Evolutionary conservation across 2,329 filamentous ascomycete species (phyloP).

Genomic region (Colletotrichum spinosum): DNA sequence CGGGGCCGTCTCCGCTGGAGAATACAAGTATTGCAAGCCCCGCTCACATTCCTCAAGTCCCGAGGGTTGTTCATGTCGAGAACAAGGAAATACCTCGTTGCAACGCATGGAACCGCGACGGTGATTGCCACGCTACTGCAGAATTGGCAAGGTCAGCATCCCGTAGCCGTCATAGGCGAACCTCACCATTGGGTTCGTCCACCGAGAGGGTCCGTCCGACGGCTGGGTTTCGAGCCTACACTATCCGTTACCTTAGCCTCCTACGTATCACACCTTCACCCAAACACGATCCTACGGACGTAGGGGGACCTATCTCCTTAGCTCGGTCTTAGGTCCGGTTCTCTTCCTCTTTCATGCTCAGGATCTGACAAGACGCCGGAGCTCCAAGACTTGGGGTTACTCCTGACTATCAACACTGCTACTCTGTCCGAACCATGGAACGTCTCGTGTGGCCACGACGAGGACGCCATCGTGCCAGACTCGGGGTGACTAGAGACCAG

Average conservation of each 20-base stretch:
- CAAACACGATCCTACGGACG: slow-evolving; percentile 13
- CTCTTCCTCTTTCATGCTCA: slow-evolving; percentile 19
- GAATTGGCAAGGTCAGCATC: slow-evolving; percentile 20
- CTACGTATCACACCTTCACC: not conserved
- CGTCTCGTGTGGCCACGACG: not conserved
- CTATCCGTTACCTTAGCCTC: too few relatives aligned
- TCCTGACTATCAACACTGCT: not conserved
- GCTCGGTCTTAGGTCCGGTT: slow-evolving; percentile 19
- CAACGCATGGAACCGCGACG: not conserved
- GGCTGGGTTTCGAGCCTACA: slow-evolving; percentile 10
- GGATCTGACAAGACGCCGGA: not conserved
- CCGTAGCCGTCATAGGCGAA: slow-evolving; percentile 14
- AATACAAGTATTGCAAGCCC: slow-evolving; percentile 31
- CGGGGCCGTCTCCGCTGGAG: slow-evolving; percentile 17
- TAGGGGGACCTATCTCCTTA: slow-evolving; percentile 19
- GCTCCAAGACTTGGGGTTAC: too few relatives aligned
- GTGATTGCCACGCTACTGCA: slow-evolving; percentile 23
- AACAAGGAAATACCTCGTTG: slow-evolving; percentile 29
- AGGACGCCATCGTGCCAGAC: not conserved
- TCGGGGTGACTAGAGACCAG: not conserved
- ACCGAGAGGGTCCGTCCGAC: slow-evolving; percentile 10
- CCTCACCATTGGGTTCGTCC: slow-evolving; percentile 32
- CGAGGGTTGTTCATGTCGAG: slow-evolving; percentile 24
- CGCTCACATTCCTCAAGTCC: slow-evolving; percentile 17
- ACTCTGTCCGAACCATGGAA: too few relatives aligned